Conservation (phyloP, 495 filamentous ascomycete species). For the Annulohypoxylon maeteangense region DNA sequence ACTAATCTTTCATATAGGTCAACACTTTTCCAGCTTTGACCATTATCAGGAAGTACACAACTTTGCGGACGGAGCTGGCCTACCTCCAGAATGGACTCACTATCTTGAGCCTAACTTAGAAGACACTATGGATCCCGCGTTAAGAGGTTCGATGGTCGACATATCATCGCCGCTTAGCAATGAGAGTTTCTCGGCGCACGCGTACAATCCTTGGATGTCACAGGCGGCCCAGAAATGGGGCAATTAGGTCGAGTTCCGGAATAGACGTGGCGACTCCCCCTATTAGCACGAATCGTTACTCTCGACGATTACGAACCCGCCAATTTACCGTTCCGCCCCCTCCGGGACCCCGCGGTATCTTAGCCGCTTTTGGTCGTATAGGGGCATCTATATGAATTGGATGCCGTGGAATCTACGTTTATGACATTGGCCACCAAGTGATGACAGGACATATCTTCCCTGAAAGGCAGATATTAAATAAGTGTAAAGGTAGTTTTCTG, state of each 20-base stretch:
- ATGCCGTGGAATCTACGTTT: slow-evolving; percentile 21
- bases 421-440: slow-evolving; percentile 15
- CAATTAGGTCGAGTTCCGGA: slow-evolving; percentile 34
- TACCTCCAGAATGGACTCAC: slow-evolving; percentile 43
- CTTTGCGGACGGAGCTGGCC: slow-evolving; percentile 33
- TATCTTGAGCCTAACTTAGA: slow-evolving; percentile 41
- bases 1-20: slow-evolving; percentile 40
- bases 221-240: slow-evolving; percentile 45
- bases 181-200: slow-evolving; percentile 42
- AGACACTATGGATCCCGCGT: slow-evolving; percentile 45
- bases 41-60: slow-evolving; percentile 42
- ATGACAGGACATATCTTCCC: slow-evolving; percentile 30
- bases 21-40: slow-evolving; percentile 44
- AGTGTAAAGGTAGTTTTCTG: slow-evolving; percentile 24
- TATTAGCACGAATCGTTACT: slow-evolving; percentile 21
- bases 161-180: slow-evolving; percentile 42
- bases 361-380: slow-evolving; percentile 5
- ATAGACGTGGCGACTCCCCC: slow-evolving; percentile 8
- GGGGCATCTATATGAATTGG: slow-evolving; percentile 22
- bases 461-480: slow-evolving; percentile 27
- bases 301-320: slow-evolving; percentile 15
- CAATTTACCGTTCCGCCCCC: slow-evolving; percentile 19
- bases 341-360: slow-evolving; percentile 6
- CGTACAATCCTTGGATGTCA: slow-evolving; percentile 46
- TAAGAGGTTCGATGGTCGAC: slow-evolving; percentile 45